phyloP scores from a whole-genome alignment of 495 filamentous ascomycete genomes.

The Hypoxylon crocopeplum region DNA sequence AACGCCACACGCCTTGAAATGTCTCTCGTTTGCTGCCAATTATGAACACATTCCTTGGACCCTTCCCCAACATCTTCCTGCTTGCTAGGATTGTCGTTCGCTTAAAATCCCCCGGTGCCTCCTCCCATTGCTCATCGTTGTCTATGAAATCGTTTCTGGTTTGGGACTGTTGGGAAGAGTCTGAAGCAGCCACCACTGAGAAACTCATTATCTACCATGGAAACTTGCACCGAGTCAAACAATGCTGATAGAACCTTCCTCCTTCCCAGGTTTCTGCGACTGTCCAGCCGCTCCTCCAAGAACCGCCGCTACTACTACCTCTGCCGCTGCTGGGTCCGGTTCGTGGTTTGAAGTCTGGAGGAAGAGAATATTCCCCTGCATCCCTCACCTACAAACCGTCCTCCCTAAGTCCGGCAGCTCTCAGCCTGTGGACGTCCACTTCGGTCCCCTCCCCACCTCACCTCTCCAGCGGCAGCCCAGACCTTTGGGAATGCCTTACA shows the following conservation, averaged over 20 bases:
- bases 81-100: slow-evolving; percentile 6
- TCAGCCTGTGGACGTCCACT: slow-evolving; percentile 24
- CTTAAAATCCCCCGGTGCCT: slow-evolving; percentile 20
- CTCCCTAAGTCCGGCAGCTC: slow-evolving; percentile 33
- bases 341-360: slow-evolving; percentile 34
- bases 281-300: slow-evolving; percentile 26
- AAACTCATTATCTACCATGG: slow-evolving; percentile 31
- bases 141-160: not conserved
- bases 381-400: slow-evolving; percentile 30
- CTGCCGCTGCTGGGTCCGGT: slow-evolving; percentile 11
- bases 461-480: slow-evolving; percentile 42
- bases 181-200: not conserved
- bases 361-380: slow-evolving; percentile 40
- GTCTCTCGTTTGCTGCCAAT: slow-evolving; percentile 34
- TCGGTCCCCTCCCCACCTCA: slow-evolving; percentile 22
- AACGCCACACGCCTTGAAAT: slow-evolving; percentile 38
- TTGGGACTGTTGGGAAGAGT: not conserved
- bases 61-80: slow-evolving; percentile 18
- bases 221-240: slow-evolving; percentile 32
- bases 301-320: slow-evolving; percentile 14
- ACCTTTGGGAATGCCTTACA: slow-evolving; percentile 82
- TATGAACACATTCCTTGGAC: slow-evolving; percentile 39
- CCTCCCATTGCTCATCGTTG: not conserved
- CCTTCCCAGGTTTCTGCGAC: slow-evolving; percentile 37
- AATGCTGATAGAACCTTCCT: slow-evolving; percentile 39